Evolutionary conservation across 306 rosid species (phyloP).

Genomic region (Quercus glauca): DNA sequence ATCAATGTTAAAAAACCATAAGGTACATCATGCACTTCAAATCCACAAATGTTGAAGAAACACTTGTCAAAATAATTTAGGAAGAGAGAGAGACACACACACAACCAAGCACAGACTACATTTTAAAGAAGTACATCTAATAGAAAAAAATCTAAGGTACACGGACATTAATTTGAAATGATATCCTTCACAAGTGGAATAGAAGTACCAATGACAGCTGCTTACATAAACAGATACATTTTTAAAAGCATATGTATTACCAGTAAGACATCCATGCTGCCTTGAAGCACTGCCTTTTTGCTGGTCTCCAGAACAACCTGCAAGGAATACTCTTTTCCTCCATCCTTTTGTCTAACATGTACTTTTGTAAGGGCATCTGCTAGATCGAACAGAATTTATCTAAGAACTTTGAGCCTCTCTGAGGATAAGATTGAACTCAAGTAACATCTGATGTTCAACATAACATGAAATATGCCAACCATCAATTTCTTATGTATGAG

Average conservation of each 20-base stretch:
- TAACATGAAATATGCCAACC: conserved; percentile 2
- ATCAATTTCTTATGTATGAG: conserved; percentile 5
- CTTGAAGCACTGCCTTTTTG: conserved; percentile 75
- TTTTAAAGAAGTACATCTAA: neutral
- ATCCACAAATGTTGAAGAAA: neutral
- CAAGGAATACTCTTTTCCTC: conserved; percentile 52
- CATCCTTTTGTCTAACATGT: conserved; percentile 52
- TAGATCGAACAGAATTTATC: conserved; percentile 27
- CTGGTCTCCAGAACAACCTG: conserved; percentile 69
- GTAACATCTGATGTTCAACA: neutral
- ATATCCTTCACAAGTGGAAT: neutral
- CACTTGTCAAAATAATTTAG: neutral
- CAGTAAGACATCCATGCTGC: conserved; percentile 68
- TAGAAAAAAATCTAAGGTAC: neutral
- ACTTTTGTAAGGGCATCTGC: conserved; percentile 72
- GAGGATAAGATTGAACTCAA: neutral
- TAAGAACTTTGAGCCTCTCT: conserved; percentile 22
- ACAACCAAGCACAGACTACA: neutral
- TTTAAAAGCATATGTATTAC: conserved; percentile 41
- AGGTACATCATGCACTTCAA: neutral
- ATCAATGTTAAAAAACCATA: neutral
- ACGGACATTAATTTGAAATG: neutral
- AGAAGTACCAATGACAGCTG: neutral
- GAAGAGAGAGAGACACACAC: neutral
- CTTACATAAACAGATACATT: neutral